These are phyloP conservation scores for Fusarium illudens DNA, from an alignment of 2,329 filamentous ascomycete genomes.

Conservation along the genomic window DNA sequence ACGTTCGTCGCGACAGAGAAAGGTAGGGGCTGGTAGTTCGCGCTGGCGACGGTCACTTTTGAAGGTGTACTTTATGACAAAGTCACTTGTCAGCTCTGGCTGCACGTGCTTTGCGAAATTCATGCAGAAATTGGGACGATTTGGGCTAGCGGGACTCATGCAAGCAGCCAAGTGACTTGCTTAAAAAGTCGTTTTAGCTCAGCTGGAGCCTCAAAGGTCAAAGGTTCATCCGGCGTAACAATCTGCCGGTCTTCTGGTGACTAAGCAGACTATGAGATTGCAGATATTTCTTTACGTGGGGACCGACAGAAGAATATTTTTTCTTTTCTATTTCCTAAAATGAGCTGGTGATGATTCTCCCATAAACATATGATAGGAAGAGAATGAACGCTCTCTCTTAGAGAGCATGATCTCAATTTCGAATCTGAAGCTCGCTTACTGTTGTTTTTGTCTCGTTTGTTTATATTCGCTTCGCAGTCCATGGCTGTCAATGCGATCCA, in stretches of 20 bases:
- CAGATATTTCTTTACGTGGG: constrained; percentile 35
- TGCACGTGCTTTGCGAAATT: constrained; percentile 16
- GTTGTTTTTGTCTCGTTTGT: constrained; percentile 13
- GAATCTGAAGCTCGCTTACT: constrained; percentile 64
- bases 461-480: background rate
- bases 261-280: constrained; percentile 35
- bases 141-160: constrained; percentile 22
- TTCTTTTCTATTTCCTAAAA: constrained; percentile 46
- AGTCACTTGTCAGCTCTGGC: constrained; percentile 24
- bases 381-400: constrained; percentile 66
- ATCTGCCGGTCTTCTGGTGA: constrained; percentile 37
- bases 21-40: constrained; percentile 42
- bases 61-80: constrained; percentile 26
- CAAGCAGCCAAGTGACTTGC: constrained; percentile 27
- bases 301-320: constrained; percentile 31
- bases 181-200: constrained; percentile 10
- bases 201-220: constrained; percentile 8
- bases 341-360: constrained; percentile 70
- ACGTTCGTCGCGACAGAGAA: constrained; percentile 36
- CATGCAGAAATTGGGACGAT: constrained; percentile 7
- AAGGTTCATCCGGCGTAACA: constrained; percentile 33
- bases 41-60: constrained; percentile 28
- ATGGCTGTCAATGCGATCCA: background rate
- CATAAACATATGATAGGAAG: constrained; percentile 72
- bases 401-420: constrained; percentile 69